Evolutionary conservation across 2,329 filamentous ascomycete genomes (phyloP).

Genomic region (Fusarium brevicatenulatum): DNA sequence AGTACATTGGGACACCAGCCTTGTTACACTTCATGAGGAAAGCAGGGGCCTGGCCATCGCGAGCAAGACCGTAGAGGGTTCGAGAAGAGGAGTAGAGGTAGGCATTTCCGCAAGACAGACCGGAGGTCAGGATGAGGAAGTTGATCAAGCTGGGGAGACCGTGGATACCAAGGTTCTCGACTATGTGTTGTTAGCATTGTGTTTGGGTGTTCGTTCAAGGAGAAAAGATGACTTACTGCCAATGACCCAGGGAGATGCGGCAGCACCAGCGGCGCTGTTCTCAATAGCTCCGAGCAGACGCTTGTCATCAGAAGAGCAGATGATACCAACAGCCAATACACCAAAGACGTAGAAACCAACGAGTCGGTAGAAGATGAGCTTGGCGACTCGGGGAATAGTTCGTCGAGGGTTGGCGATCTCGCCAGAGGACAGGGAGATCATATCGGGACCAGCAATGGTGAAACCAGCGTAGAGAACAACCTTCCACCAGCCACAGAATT

Average conservation of each 20-base stretch:
- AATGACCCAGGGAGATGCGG: constrained; percentile 70
- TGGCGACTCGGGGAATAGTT: constrained; percentile 75
- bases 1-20: constrained; percentile 67
- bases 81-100: constrained; percentile 59
- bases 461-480: constrained; percentile 74
- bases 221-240: constrained; percentile 41
- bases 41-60: constrained; percentile 56
- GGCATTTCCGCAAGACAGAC: constrained; percentile 57
- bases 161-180: constrained; percentile 61
- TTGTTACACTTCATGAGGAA: constrained; percentile 67
- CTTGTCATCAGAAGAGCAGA: constrained; percentile 61
- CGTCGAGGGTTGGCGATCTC: constrained; percentile 73
- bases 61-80: constrained; percentile 60
- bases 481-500: constrained; percentile 67
- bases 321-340: constrained; percentile 66
- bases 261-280: constrained; percentile 64
- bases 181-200: constrained; percentile 5
- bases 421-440: constrained; percentile 65
- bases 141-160: constrained; percentile 66
- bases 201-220: fast-evolving
- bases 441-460: constrained; percentile 74
- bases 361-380: constrained; percentile 78
- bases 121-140: constrained; percentile 68
- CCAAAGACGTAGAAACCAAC: constrained; percentile 76
- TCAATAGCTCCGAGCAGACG: constrained; percentile 55